Base-by-base conservation (phyloP, 352 stramenopile species). In the Phytopythium chamaehyphon region DNA sequence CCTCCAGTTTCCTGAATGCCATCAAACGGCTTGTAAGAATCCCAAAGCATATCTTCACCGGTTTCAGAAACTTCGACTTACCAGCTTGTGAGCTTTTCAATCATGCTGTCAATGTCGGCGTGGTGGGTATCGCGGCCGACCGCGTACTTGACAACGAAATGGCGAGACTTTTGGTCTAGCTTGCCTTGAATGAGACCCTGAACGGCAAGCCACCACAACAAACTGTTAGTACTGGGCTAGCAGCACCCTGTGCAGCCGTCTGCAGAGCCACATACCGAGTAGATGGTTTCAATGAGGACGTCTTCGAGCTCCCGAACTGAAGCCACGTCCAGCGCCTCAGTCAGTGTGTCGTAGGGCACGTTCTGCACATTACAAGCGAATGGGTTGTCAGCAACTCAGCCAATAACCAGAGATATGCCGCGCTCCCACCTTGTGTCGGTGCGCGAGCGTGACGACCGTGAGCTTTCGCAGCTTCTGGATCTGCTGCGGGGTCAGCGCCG, bases 261-360 rank as follows among this genome's bases (percentile, higher is more conserved):
- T 16, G 2, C 12, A 22, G 24, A 11, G 21, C 6, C 19, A 12
- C 26, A 19, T 73, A 95, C 90, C 12, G 86, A 92, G 67, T 97
- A 97, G 38, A 97, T 97, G 21, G 85, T 90, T 38, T 97, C 88
- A 47, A 97, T 97, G 22, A 97, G 74, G 31, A 97, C 77, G 61
- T 97, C 90, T 72, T 97, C 90, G 18, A 97, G 76, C 31, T 96
- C 84, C 33, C 90, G 83, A 18, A 96, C 73, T 18, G 78, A 86
- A 19, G 71, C 50, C 22, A 97, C 74, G 44, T 78, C 82, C 31
- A 97, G 62, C 35, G 76, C 76, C 43, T 76, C 66, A 68, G 92
- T 80, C 38, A 97, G 59, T 48, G 67, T 82, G 16, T 72, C 65
- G 54, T 97, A 97, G 39, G 82, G 80, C 22, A 95, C 83, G 33